Conservation (phyloP, 1,284 basidiomycete genomes). For the Anthracocystis panici-leucophaei region DNA sequence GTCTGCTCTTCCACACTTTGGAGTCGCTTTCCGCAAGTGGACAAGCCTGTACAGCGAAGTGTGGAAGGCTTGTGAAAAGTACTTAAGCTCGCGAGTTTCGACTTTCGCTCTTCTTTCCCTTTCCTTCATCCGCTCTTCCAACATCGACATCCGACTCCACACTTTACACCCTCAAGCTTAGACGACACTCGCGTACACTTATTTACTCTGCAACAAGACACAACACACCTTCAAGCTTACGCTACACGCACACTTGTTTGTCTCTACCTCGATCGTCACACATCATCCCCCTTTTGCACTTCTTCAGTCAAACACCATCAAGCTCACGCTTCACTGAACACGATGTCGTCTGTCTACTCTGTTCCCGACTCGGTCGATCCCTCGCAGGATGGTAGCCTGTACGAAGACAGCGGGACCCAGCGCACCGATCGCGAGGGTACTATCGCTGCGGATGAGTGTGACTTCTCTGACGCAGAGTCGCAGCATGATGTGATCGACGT, state of each 20-base stretch:
- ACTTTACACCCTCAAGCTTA: background rate
- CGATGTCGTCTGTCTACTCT: background rate
- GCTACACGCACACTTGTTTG: background rate
- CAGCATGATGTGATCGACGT: constrained; percentile 6
- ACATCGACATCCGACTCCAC: constrained; percentile 16
- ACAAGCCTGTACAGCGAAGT: constrained; percentile 3
- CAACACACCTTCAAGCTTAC: background rate
- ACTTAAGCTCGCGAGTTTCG: constrained; percentile 17
- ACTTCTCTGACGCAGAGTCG: background rate
- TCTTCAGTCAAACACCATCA: background rate
- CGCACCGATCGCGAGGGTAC: constrained; percentile 4
- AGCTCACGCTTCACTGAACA: background rate
- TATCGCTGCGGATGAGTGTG: background rate
- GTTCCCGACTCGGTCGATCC: background rate
- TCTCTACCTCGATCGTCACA: background rate
- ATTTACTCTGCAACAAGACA: too few relatives aligned
- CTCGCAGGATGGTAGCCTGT: background rate
- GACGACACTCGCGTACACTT: too few relatives aligned
- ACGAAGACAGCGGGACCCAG: background rate
- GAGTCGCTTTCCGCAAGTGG: constrained; percentile 7
- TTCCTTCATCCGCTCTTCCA: background rate
- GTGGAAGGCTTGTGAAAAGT: constrained; percentile 12
- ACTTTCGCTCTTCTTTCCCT: constrained; percentile 1
- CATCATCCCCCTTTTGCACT: background rate
- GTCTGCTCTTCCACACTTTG: constrained; percentile 8